Conservation (phyloP, 2,329 filamentous ascomycete genomes). For the Colletotrichum noveboracense region DNA sequence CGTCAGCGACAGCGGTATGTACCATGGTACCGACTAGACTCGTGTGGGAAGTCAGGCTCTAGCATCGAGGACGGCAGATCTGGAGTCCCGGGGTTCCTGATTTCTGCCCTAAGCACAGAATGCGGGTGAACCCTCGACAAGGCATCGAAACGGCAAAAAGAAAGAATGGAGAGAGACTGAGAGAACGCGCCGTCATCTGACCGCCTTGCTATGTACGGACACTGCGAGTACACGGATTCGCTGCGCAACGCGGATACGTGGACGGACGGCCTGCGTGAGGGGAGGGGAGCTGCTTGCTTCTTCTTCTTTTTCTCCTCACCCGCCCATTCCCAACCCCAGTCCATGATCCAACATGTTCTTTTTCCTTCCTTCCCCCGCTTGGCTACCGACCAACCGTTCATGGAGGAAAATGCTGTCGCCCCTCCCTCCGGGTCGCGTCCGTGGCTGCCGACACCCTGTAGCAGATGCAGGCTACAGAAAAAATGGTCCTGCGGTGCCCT, state of each 20-base stretch:
- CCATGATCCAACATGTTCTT: neutral
- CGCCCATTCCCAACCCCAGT: neutral
- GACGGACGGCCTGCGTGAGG: neutral
- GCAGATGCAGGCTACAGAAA: neutral
- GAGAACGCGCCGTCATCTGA: neutral
- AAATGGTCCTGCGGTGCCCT: neutral
- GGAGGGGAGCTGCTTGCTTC: neutral
- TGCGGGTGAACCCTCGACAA: neutral
- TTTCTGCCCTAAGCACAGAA: neutral
- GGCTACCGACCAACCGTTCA: neutral
- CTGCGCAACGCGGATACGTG: neutral
- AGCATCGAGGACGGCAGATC: neutral
- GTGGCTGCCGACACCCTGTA: neutral
- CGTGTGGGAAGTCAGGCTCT: neutral
- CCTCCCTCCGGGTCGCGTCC: neutral
- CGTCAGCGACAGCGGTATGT: neutral
- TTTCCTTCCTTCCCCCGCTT: neutral
- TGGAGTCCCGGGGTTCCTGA: neutral
- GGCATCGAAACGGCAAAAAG: constrained; percentile 6
- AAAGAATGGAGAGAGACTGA: neutral
- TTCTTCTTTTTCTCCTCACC: neutral
- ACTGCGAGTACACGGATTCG: neutral
- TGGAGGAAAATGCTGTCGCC: neutral
- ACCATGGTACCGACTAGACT: neutral
- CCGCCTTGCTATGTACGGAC: neutral